Evolutionary conservation across 2,329 filamentous ascomycete genomes (phyloP).

Genomic region (Pseudogymnoascus sp.): DNA sequence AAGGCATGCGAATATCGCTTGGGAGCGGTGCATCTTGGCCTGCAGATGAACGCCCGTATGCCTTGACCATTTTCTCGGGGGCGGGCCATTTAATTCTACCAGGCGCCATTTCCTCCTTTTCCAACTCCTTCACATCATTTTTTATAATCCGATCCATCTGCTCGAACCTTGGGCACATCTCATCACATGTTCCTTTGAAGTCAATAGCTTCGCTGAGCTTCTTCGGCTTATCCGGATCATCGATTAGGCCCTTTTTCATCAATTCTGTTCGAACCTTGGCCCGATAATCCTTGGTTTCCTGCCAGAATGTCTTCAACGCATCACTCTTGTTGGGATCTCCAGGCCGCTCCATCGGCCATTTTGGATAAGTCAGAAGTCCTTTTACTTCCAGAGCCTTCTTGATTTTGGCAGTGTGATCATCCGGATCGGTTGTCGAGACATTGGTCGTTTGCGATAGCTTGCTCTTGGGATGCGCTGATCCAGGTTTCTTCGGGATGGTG

Average conservation of each 20-base stretch:
- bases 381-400: conserved; percentile 46
- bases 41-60: conserved; percentile 58
- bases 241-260: conserved; percentile 52
- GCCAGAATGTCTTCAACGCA: conserved; percentile 46
- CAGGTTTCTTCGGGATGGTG: conserved; percentile 7
- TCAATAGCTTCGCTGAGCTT: conserved; percentile 54
- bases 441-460: conserved; percentile 7
- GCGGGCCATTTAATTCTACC: conserved; percentile 38
- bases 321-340: conserved; percentile 43
- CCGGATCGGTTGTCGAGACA: not conserved
- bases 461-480: not conserved
- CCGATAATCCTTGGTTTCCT: conserved; percentile 49
- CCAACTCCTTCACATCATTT: conserved; percentile 47
- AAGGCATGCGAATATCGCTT: conserved; percentile 57
- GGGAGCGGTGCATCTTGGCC: conserved; percentile 60
- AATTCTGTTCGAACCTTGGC: conserved; percentile 48
- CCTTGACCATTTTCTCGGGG: conserved; percentile 54
- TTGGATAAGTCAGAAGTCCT: conserved; percentile 32
- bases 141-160: conserved; percentile 55
- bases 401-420: conserved; percentile 39
- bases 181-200: conserved; percentile 60
- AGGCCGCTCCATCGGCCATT: conserved; percentile 44
- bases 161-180: conserved; percentile 63
- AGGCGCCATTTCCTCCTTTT: conserved; percentile 39
- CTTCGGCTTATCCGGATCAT: conserved; percentile 56